Percentiles rank a stretch among this genome's conserved stretches.
phyloP scores from a whole-genome alignment of 345 rosid species.

The Citrus hindsii region DNA sequence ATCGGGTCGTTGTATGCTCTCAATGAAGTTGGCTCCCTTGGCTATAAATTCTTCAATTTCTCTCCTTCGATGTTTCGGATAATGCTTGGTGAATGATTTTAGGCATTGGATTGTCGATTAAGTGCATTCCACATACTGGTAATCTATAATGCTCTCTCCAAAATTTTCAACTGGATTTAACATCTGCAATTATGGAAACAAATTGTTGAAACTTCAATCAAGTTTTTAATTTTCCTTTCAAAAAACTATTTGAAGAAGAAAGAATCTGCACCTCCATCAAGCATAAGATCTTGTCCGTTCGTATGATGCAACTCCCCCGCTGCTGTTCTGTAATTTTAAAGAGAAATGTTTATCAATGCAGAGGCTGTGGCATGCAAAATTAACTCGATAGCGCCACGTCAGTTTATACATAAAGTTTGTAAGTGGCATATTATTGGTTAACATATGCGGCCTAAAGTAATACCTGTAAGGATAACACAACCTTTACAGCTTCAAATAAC shows the following conservation, averaged over 20 bases:
- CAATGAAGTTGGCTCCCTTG: background rate
- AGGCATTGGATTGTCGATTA: background rate
- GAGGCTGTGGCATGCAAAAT: background rate
- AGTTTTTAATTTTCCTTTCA: background rate
- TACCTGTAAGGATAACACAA: background rate
- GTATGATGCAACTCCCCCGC: background rate
- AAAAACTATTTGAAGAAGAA: background rate
- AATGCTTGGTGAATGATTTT: background rate
- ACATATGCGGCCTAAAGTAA: background rate
- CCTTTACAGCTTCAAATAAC: background rate
- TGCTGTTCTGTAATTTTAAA: background rate
- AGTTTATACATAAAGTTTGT: too few relatives aligned
- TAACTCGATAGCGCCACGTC: background rate
- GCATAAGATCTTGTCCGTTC: background rate
- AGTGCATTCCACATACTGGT: background rate
- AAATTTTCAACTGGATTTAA: background rate
- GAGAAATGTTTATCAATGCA: background rate
- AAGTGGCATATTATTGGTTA: too few relatives aligned
- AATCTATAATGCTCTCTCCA: background rate
- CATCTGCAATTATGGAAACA: background rate
- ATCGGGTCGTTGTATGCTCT: background rate
- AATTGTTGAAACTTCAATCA: background rate
- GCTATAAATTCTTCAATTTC: background rate
- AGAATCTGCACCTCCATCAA: background rate
- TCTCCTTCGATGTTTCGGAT: background rate